Evolutionary conservation across 1,139 yeast genomes (phyloP).

Genomic region (Suhomyces taliae): DNA sequence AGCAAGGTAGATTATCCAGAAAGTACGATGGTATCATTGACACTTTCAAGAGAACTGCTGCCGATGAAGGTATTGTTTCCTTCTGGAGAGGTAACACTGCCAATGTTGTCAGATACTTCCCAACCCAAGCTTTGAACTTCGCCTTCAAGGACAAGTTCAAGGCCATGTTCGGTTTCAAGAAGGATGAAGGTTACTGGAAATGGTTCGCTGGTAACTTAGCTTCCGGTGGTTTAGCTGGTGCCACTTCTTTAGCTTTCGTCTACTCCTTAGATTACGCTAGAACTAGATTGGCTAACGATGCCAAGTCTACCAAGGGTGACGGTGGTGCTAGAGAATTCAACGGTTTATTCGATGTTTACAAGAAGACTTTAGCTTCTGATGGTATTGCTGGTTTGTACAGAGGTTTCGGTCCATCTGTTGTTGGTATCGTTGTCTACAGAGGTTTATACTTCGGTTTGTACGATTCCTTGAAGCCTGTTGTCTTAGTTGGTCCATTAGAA

Average conservation of each 20-base stretch:
- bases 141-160: constrained; percentile 56
- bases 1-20: constrained; percentile 53
- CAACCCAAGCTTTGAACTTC: constrained; percentile 55
- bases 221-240: constrained; percentile 59
- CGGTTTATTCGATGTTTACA: constrained; percentile 55
- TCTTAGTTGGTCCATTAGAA: constrained; percentile 55
- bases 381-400: constrained; percentile 60
- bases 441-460: constrained; percentile 57
- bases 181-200: constrained; percentile 49
- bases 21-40: constrained; percentile 52
- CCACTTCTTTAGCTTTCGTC: constrained; percentile 54
- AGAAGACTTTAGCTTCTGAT: constrained; percentile 53
- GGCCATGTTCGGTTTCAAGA: constrained; percentile 54
- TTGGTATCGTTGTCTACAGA: constrained; percentile 56
- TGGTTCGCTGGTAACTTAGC: constrained; percentile 59
- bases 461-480: constrained; percentile 56
- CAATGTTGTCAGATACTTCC: constrained; percentile 56
- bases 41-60: constrained; percentile 55
- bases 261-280: constrained; percentile 57
- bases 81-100: constrained; percentile 63
- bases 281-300: constrained; percentile 58
- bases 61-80: constrained; percentile 51
- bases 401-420: constrained; percentile 58
- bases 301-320: constrained; percentile 51
- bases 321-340: constrained; percentile 52